phyloP scores from a whole-genome alignment of 2,329 filamentous ascomycete species.

The Ceratocystis lukuohia region DNA sequence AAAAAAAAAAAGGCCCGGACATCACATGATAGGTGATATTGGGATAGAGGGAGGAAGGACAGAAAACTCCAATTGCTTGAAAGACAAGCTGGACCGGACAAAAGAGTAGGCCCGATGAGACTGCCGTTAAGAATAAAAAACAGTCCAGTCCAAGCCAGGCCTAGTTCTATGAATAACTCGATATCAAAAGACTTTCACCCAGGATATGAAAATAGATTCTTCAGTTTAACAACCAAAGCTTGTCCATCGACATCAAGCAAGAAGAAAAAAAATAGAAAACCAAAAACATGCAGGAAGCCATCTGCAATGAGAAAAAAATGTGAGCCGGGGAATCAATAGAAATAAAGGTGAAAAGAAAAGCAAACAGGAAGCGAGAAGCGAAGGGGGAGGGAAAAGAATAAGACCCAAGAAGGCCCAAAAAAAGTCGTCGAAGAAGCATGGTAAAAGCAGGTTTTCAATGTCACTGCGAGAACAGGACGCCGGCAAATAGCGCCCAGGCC shows the following conservation, averaged over 20 bases:
- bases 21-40: not conserved
- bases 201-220: not conserved
- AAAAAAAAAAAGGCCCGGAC: constrained; percentile 6
- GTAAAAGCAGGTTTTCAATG: not conserved
- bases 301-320: not conserved
- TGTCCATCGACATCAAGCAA: not conserved
- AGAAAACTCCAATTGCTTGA: constrained; percentile 3
- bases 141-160: not conserved
- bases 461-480: not conserved
- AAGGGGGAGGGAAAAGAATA: not conserved
- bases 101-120: not conserved
- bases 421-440: not conserved
- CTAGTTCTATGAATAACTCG: not conserved
- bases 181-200: not conserved
- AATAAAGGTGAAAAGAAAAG: not conserved
- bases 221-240: not conserved
- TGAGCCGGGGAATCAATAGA: constrained; percentile 10
- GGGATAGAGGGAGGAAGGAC: constrained; percentile 4
- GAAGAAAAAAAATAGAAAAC: constrained; percentile 9
- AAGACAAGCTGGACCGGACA: not conserved
- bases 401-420: not conserved
- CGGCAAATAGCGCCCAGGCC: not conserved
- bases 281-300: constrained; percentile 5
- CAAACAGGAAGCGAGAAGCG: not conserved
- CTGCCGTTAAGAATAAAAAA: not conserved